Evolutionary conservation across 2,329 filamentous ascomycete species (phyloP), one percentile per base, ranked within the genome.

Genomic region (Didymella pinodella): DNA sequence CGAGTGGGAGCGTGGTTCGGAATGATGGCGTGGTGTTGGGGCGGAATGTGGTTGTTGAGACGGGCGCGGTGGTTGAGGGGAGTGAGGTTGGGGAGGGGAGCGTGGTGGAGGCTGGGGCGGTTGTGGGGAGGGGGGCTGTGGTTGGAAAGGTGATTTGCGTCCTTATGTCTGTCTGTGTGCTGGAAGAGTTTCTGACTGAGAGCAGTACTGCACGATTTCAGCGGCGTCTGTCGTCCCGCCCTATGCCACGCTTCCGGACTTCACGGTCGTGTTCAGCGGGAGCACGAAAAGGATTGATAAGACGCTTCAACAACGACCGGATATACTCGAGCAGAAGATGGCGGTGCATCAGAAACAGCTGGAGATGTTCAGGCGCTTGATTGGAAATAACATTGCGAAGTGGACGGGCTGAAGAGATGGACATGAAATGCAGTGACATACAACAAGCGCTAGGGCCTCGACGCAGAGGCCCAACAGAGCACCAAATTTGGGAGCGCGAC

Each of bases 171-270:
- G 29, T 11, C 6, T 41, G n/a, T 31, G n/a, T 34, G 25, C 10
- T 45, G 16, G 10, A 14, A 22, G 4, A 6, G 8, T 45, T 22
- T 18, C 51, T 54, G 29, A 55, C 45, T 6, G 14, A 1, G 25
- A 4, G 16, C 48, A 81, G 79, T 79, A 76, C 44, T 82, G 81
- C 66, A 82, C 79, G 29, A 75, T 83, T 34, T 69, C 77, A 2
- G 71, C 80, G 0, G 63, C 74, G 14, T 75, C 73, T 11, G 62
- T 68, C 12, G 65, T 83, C 0, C 64, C 69, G 7, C 69, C 73
- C 7, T 72, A 77, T 29, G 73, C 78, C n/a, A 65, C 66, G 16
- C 57, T 83, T 11, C 73, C 77, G 2, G 81, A 83, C 60, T 83
- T 74, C 57, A 81, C 77, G 3, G 78, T 83, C 11, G 72, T 83